Base-by-base conservation (phyloP, 2,329 filamentous ascomycete species). In the Fusarium tricinctum region DNA sequence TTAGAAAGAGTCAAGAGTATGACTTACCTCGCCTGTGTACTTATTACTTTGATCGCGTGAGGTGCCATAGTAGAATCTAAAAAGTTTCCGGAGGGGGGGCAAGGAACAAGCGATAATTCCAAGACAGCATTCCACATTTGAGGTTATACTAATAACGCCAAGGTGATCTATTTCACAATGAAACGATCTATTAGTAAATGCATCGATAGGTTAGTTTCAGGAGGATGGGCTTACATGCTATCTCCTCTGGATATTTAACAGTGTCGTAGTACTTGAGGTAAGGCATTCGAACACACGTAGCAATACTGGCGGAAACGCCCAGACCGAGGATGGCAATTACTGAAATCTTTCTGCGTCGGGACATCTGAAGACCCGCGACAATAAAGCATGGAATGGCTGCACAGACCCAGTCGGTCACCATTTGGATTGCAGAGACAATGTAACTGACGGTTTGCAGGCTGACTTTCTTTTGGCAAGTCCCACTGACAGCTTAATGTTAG, bases 41-140 rank as follows among this genome's bases (percentile, higher is more conserved):
- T 50, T 22, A n/a, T 57, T 50, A 19, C 40, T 50, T 3, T n/a
- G 42, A 2, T 61, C 45, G 5, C 32, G 22, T 5, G 58, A 49
- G 9, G 60, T 63, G 5, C 60, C 60, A 3, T 63, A 51, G 1
- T 63, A 63, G 13, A 63, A 63, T 17, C 40, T 51, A 7, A 63
- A 63, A 0, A 63, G 9, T 3, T 63, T 63, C 2, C 58, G 40
- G 0, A 63, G 30, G 3, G 60, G 60, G 1, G 60, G 58, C 0
- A 63, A 1, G 0, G 60, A 63, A 22, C 50, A 63, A 14, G 50
- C 60, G 22, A 63, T 63, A 13, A 63, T 63, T 3, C 60, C 60
- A 2, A 63, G 13, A 8, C 50, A 63, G 13, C 58, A 63, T 10
- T 63, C 60, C 0, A 63, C 38, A 3, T 63, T 63, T 1, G 60